Base-by-base conservation (phyloP, 352 stramenopile species). In the Halophytophthora polymorphica region DNA sequence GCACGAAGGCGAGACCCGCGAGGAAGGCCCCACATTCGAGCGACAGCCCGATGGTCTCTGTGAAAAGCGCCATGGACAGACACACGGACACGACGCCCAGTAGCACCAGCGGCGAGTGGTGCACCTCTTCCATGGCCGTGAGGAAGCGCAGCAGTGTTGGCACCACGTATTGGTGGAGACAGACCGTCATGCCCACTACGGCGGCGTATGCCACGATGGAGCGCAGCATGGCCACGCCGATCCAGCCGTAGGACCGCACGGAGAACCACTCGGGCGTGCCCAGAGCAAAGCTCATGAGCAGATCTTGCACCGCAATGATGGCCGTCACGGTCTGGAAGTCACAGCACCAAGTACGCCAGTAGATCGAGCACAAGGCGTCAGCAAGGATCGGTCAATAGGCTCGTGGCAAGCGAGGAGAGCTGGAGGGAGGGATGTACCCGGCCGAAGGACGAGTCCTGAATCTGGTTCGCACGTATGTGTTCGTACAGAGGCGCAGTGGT, bases 251-350 rank as follows among this genome's bases (percentile, higher is more conserved):
- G 0, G 80, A 89, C 23, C 76, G 77, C 0, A 78, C 73, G 0
- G 83, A 86, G 54, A 94, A 94, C 83, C 83, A 94, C 58, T 94
- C 83, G 1, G 83, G 83, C 0, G 83, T 91, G 12, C 81, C 83
- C 3, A 94, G 50, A 14, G 80, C 83, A 62, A 94, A 94, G 36
- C 83, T 94, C 83, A 94, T 94, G 10, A 94, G 60, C 13, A 89
- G 58, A 50, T 94, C 83, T 58, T 94, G 83, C 2, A 92, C 75
- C 5, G 81, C 83, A 61, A 94, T 92, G 70, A 94, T 91, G 2
- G 83, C 78, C 1, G 79, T 90, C 23, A 94, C 64, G 11, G 82
- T 90, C 79, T 94, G 60, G 17, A 45, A 53, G 2, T 25, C 18
- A 29, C 1, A 34, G 33, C 2, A 36, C 21, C 18, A 18, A 21